Evolutionary conservation across 1,284 basidiomycete genomes (phyloP).

Genomic region (Cryptococcus hybrid): DNA sequence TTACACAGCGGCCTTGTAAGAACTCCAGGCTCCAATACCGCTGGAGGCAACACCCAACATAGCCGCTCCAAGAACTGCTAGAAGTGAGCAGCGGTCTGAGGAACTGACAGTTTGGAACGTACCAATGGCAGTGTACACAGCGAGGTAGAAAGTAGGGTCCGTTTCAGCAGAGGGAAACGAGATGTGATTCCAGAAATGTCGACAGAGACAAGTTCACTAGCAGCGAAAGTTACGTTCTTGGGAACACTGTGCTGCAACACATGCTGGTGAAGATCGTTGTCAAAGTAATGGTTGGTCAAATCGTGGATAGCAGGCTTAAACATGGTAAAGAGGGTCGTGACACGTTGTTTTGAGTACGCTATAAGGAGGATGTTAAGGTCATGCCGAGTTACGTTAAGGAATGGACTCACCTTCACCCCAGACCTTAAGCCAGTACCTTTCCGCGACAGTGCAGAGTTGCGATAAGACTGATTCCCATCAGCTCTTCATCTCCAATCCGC

Average conservation of each 20-base stretch:
- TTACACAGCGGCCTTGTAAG: constrained; percentile 61
- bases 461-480: constrained; percentile 21
- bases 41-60: constrained; percentile 39
- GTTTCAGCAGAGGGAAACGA: constrained; percentile 45
- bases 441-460: constrained; percentile 55
- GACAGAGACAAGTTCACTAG: not conserved
- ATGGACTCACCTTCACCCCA: constrained; percentile 48
- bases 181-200: constrained; percentile 4
- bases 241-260: constrained; percentile 24
- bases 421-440: constrained; percentile 70
- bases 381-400: not conserved
- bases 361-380: not conserved
- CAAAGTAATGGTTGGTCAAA: constrained; percentile 12
- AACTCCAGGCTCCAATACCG: constrained; percentile 49
- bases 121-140: constrained; percentile 42
- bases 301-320: constrained; percentile 13
- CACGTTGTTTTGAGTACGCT: constrained; percentile 29
- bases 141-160: constrained; percentile 51
- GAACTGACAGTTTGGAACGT: not conserved
- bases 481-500: constrained; percentile 8
- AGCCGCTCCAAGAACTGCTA: constrained; percentile 27
- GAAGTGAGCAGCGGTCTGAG: not conserved
- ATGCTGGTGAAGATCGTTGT: constrained; percentile 25
- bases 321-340: constrained; percentile 16
- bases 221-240: not conserved